phyloP scores from a whole-genome alignment of 1,284 basidiomycete genomes.

The Neotropicomus parvogracilis region DNA sequence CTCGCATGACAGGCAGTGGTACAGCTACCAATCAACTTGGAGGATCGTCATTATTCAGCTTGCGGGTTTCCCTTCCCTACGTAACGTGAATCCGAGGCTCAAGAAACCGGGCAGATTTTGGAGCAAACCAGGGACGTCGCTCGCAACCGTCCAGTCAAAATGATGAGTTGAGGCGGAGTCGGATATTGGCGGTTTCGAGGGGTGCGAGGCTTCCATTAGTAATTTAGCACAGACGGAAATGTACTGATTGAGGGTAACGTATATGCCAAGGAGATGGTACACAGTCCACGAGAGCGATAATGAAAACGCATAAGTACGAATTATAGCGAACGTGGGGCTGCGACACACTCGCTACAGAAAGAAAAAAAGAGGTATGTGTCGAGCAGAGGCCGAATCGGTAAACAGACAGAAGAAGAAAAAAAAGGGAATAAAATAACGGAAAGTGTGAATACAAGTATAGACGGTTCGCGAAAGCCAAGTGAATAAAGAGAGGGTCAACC shows the following conservation, averaged over 20 bases:
- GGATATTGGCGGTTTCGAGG: conserved; percentile 11
- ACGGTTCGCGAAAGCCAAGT: conserved; percentile 36
- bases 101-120: not conserved
- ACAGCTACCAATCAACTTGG: not conserved
- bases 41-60: conserved; percentile 8
- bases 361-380: conserved; percentile 22
- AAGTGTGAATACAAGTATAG: conserved; percentile 34
- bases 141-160: not conserved
- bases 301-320: conserved; percentile 30
- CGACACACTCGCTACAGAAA: conserved; percentile 25
- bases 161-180: not conserved
- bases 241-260: conserved; percentile 23
- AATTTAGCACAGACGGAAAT: conserved; percentile 8
- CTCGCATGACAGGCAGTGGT: conserved; percentile 9
- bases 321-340: conserved; percentile 25
- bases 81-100: conserved; percentile 10
- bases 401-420: conserved; percentile 13
- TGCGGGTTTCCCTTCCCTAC: conserved; percentile 7
- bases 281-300: conserved; percentile 29
- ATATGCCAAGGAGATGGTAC: conserved; percentile 20
- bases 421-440: conserved; percentile 34
- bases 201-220: conserved; percentile 13
- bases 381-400: conserved; percentile 14
- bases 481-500: conserved; percentile 54
- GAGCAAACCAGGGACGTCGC: not conserved